These are phyloP conservation scores for Asterophora lycoperdoides DNA, from an alignment of 768 basidiomycete species.

Conservation along the genomic window DNA sequence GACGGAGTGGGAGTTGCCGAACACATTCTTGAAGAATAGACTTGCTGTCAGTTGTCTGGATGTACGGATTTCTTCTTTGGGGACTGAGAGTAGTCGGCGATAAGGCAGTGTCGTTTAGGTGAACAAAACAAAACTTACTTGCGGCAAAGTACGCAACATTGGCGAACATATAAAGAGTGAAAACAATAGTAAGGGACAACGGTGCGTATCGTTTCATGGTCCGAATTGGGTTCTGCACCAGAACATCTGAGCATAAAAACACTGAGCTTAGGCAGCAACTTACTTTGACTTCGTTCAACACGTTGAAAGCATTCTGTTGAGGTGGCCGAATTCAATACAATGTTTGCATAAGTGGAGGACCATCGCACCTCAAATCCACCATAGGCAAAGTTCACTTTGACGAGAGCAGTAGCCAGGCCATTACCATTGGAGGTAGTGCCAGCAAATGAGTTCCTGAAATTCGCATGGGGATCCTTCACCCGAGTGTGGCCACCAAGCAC, in stretches of 20 bases:
- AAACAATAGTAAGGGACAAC: slow-evolving; percentile 42
- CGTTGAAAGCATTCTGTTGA: slow-evolving; percentile 40
- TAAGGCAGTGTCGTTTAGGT: background rate
- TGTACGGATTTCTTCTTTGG: slow-evolving; percentile 37
- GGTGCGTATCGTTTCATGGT: slow-evolving; percentile 27
- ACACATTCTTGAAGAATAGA: slow-evolving; percentile 48
- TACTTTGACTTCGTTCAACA: slow-evolving; percentile 40
- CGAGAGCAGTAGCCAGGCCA: slow-evolving; percentile 34
- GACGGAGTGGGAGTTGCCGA: slow-evolving; percentile 34
- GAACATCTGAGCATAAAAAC: too few species aligned
- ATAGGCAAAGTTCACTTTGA: slow-evolving; percentile 38
- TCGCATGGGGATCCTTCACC: slow-evolving; percentile 51
- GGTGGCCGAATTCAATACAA: too few species aligned
- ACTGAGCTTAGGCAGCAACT: background rate
- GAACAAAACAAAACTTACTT: slow-evolving; percentile 15
- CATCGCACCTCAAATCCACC: slow-evolving; percentile 30
- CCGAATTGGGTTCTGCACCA: too few species aligned
- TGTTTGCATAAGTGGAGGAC: background rate
- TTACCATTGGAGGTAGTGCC: slow-evolving; percentile 49
- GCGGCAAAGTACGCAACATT: slow-evolving; percentile 41
- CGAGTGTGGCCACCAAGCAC: slow-evolving; percentile 56
- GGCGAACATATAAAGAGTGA: slow-evolving; percentile 43
- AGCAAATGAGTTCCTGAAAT: slow-evolving; percentile 55
- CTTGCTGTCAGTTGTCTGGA: slow-evolving; percentile 44
- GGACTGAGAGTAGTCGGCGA: slow-evolving; percentile 27